Percentiles rank a stretch among this genome's conserved stretches.
These are phyloP conservation scores for Ganoderma resinaceum DNA, from an alignment of 1,284 basidiomycete genomes.

Conservation along the genomic window DNA sequence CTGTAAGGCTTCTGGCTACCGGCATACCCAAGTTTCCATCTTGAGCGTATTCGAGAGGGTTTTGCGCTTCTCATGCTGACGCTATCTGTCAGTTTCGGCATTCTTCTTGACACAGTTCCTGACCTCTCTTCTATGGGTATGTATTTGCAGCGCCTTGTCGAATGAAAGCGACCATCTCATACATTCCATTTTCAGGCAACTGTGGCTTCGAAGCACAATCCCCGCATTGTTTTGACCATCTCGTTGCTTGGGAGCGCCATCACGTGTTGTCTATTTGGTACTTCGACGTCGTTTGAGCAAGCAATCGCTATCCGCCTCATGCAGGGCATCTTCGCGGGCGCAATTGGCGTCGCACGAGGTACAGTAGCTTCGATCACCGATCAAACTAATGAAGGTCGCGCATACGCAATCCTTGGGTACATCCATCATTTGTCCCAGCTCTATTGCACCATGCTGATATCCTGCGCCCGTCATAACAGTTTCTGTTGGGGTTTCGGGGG, in stretches of 20 bases:
- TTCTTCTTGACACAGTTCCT: constrained; percentile 91
- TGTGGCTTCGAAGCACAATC: constrained; percentile 90
- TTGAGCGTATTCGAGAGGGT: neutral
- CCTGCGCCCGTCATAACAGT: constrained; percentile 22
- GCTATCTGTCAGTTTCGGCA: constrained; percentile 61
- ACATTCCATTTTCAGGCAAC: constrained; percentile 68
- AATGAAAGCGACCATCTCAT: constrained; percentile 24
- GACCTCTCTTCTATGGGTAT: constrained; percentile 89
- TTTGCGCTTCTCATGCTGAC: constrained; percentile 3
- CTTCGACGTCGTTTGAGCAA: constrained; percentile 80
- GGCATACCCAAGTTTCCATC: neutral
- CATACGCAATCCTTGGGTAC: constrained; percentile 92
- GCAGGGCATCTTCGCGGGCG: constrained; percentile 96
- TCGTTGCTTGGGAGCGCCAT: constrained; percentile 86
- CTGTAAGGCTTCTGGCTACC: neutral
- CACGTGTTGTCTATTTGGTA: constrained; percentile 87
- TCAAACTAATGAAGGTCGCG: constrained; percentile 89
- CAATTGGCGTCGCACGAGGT: constrained; percentile 92
- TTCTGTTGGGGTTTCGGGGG: constrained; percentile 98
- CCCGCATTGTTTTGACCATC: constrained; percentile 84
- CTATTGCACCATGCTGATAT: neutral
- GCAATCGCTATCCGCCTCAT: constrained; percentile 90
- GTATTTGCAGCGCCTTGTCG: neutral
- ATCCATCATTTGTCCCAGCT: constrained; percentile 17
- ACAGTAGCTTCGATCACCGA: constrained; percentile 91